Base-by-base conservation (phyloP, 2,329 filamentous ascomycete genomes). In the Coniochaeta pulveracea region DNA sequence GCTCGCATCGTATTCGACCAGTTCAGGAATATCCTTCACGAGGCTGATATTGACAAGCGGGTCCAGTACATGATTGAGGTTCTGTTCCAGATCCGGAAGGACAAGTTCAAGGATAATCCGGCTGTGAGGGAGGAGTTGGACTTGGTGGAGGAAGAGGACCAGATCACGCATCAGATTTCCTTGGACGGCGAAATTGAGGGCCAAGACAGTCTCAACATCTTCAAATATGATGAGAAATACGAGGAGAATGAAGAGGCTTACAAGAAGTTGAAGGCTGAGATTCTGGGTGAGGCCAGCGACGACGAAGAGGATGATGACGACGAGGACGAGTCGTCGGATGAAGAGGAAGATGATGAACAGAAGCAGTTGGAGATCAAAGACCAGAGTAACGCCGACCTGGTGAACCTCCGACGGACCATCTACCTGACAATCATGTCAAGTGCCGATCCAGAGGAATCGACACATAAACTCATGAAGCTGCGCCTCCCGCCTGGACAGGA, bases 31-130 rank as follows among this genome's bases (percentile, higher is more conserved):
- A 95, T 96, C 42, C 64, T 98, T 7, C 89, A 98, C 61, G 91
- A 98, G 56, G 86, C 86, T 27, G 88, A 91, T 50, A 94, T 98
- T 54, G 89, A 96, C 52, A 95, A 94, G 66, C 74, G 91, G 43
- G 88, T 89, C n/a, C 91, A 98, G 60, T 98, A 96, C 59, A 94
- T 94, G 84, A 89, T 98, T 37, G 91, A 98, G 56, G 91, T 96
- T 5, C 62, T 98, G 26, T 98, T 98, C 55, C 88, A 98, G 60
- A 81, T 95, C 36, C 76, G 91, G 42, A 94, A 95, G 58, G 89
- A 96, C 59, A 82, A 82, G 48, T 98, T 93, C 66, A 94, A 94
- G 63, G 86, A 96, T 48, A 86, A 96, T 48, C 85, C 80, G 12
- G 80, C 86, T 1, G 66, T 96, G 47, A 88, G 79, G 55, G 88